Evolutionary conservation across 2,329 filamentous ascomycete species (phyloP), one percentile per base, ranked within the genome.

Genomic region (Furcasterigmium sp.): DNA sequence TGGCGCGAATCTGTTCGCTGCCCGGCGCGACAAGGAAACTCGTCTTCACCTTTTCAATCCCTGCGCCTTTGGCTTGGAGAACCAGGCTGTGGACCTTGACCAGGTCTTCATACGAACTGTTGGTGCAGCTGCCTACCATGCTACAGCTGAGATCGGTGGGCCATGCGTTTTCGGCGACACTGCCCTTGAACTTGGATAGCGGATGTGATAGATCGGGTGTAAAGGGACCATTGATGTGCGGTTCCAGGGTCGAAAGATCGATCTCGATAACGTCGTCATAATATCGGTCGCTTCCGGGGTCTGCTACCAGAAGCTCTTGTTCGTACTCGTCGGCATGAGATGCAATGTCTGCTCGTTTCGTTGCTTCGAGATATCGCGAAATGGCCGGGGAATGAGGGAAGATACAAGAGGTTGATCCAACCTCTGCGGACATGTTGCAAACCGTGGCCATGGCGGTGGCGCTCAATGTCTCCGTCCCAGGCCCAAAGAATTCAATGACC

Each of bases 391-490:
- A 58, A 26, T 62, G 65, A 0, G 63, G 62, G 37, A 65, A 66
- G 14, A 64, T 52, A 39, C 58, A 65, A 2, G 61, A 59, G 0
- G 62, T 64, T 23, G 61, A 61, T 0, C 63, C 63, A 29, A 62
- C 56, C 39, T 66, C 61, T 3, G 63, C 61, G 2, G 53, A 56
- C 62, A 65, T 65, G 43, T 66, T 65, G 44, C 58, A 61, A 7
- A 64, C 54, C 3, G 63, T 65, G 0, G 59, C 61, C 61, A 62
- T 64, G 2, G 56, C 63, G 7, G 63, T 66, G 0, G 60, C 59
- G 0, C 59, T 54, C 1, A 65, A 45, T 0, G 52, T 58, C 13
- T 56, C 45, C 1, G 54, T 53, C 3, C 60, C 63, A 0, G 61
- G 60, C 1, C 62, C 61, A 25, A 62, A 64, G 42, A 61, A 65